Evolutionary conservation across 2,329 filamentous ascomycete species (phyloP).

Genomic region (Apiospora koreana): DNA sequence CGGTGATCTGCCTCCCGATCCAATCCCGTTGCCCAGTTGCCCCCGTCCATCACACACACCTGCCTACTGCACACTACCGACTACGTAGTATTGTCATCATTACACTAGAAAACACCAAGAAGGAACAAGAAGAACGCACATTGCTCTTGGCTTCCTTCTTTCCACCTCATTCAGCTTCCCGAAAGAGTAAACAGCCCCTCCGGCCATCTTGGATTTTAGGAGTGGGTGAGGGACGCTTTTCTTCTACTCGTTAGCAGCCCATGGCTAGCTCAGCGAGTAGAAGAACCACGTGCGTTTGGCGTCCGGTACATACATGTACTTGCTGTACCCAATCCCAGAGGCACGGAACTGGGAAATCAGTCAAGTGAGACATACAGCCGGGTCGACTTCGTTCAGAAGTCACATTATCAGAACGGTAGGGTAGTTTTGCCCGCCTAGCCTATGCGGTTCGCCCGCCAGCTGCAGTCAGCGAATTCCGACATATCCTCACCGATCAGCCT

Average conservation of each 20-base stretch:
- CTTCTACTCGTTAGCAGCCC: slow-evolving; percentile 3
- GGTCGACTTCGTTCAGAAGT: not conserved
- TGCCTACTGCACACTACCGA: no score
- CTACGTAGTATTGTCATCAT: not conserved
- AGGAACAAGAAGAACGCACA: not conserved
- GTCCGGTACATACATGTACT: not conserved
- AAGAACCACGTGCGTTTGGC: not conserved
- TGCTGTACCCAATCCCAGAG: not conserved
- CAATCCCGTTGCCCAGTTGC: not conserved
- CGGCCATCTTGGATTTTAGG: not conserved
- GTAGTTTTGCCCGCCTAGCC: not conserved
- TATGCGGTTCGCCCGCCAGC: not conserved
- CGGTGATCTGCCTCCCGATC: not conserved
- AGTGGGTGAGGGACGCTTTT: not conserved
- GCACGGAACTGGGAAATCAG: not conserved
- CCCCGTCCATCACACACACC: not conserved
- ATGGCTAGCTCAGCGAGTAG: not conserved
- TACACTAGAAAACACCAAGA: not conserved
- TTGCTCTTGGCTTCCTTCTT: not conserved
- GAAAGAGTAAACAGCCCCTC: not conserved
- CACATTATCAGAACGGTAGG: not conserved
- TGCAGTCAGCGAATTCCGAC: not conserved
- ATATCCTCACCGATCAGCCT: not conserved
- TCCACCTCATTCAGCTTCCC: not conserved
- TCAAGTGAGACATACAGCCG: not conserved